Percentiles rank a stretch among this genome's conserved stretches.
Conservation (phyloP, 768 basidiomycete genomes). For the Dioszegia crocea region DNA sequence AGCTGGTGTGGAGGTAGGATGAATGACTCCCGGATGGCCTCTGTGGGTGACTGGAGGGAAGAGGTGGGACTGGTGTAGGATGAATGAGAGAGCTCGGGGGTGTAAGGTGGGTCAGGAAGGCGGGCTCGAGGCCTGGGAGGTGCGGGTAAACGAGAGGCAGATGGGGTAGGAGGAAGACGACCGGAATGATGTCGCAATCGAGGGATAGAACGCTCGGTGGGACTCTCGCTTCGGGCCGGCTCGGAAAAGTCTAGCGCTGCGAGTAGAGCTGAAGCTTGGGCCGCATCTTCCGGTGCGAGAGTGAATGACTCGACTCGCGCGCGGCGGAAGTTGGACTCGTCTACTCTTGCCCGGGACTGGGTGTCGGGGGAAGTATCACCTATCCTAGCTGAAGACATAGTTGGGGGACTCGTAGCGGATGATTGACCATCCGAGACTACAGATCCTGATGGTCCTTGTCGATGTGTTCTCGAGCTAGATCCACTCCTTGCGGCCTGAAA, state of each 20-base stretch:
- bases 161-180: neutral
- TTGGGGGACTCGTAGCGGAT: neutral
- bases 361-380: neutral
- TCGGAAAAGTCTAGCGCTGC: constrained; percentile 8
- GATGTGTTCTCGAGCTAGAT: constrained; percentile 13
- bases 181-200: neutral
- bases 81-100: neutral
- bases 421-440: constrained; percentile 1
- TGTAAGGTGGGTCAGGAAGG: neutral
- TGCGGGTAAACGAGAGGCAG: neutral
- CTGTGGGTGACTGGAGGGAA: too few relatives aligned
- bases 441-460: constrained; percentile 18
- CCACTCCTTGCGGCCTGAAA: constrained; percentile 19
- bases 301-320: constrained; percentile 26
- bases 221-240: neutral
- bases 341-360: neutral
- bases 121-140: neutral
- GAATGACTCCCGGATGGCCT: neutral
- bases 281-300: constrained; percentile 10
- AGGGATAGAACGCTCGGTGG: neutral
- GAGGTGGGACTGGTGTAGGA: neutral
- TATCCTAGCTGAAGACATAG: neutral
- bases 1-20: neutral
- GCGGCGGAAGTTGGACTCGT: constrained; percentile 19
- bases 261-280: constrained; percentile 13